Conservation (phyloP, 2,329 filamentous ascomycete genomes). For the Gyromitra esculenta region DNA sequence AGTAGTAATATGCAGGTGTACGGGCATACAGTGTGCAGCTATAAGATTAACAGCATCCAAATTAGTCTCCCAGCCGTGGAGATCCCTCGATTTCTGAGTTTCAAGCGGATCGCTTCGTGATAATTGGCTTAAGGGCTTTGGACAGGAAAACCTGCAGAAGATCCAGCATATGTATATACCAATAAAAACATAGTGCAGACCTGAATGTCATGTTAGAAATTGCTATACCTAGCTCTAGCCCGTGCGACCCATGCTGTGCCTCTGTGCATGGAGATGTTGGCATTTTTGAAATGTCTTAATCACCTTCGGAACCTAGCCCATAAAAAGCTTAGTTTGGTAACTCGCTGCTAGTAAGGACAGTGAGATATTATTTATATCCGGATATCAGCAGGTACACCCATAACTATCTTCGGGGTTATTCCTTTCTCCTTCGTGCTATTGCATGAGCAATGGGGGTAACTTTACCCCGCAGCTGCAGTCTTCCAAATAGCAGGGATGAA, state of each 20-base stretch:
- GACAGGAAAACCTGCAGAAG: neutral
- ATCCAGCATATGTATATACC: neutral
- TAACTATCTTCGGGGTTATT: slow-evolving; percentile 7
- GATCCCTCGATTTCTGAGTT: neutral
- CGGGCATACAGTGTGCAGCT: neutral
- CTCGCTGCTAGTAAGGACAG: neutral
- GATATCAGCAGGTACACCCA: slow-evolving; percentile 3
- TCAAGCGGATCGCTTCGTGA: neutral
- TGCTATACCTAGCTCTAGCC: neutral
- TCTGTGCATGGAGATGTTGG: neutral
- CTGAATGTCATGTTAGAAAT: neutral
- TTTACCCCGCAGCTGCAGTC: slow-evolving; percentile 41
- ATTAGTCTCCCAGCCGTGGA: neutral
- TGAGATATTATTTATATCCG: slow-evolving; percentile 8
- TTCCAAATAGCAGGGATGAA: neutral
- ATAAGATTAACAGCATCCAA: neutral
- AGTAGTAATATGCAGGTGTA: neutral
- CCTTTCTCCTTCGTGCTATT: neutral
- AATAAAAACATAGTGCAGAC: neutral
- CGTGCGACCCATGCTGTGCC: neutral
- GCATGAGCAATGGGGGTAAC: slow-evolving; percentile 11
- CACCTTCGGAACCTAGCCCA: slow-evolving; percentile 12
- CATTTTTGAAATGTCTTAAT: neutral
- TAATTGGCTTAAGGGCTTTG: neutral
- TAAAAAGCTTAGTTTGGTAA: slow-evolving; percentile 18